A percentile compares a stretch with the other conserved stretches of the same genome.
Evolutionary conservation across 495 filamentous ascomycete species (phyloP).

Genomic region (Trypethelium eluteriae): DNA sequence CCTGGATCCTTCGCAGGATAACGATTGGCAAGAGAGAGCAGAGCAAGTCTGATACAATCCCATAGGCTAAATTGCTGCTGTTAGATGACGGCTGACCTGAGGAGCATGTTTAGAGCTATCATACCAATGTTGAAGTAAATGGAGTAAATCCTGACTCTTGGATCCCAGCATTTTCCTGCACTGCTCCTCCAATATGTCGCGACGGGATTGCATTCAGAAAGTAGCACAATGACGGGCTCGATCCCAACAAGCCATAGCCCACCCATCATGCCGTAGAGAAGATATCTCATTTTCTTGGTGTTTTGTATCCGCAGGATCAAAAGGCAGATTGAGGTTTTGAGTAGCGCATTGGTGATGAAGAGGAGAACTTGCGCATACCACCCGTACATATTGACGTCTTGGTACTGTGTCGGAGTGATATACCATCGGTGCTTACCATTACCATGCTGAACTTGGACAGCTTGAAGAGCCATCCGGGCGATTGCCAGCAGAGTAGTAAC

Average conservation of each 20-base stretch:
- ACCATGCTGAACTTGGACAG: slow-evolving; percentile 20
- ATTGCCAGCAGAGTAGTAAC: slow-evolving; percentile 15
- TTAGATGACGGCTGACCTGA: background rate
- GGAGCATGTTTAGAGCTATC: background rate
- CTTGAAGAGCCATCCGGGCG: slow-evolving; percentile 18
- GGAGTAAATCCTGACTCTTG: slow-evolving; percentile 26
- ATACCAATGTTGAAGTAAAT: slow-evolving; percentile 30
- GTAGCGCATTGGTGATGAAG: slow-evolving; percentile 25
- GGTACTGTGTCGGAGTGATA: slow-evolving; percentile 19
- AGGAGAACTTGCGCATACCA: slow-evolving; percentile 22
- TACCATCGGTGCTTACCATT: slow-evolving; percentile 29
- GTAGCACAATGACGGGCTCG: background rate
- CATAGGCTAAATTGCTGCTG: slow-evolving; percentile 22
- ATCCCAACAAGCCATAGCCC: slow-evolving; percentile 17
- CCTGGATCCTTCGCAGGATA: slow-evolving; percentile 27
- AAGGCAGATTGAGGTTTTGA: slow-evolving; percentile 30
- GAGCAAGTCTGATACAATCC: slow-evolving; percentile 29
- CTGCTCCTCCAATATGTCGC: slow-evolving; percentile 4
- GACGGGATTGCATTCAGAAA: slow-evolving; percentile 1
- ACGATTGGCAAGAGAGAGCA: slow-evolving; percentile 29
- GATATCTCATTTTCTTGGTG: slow-evolving; percentile 16
- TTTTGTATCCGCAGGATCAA: slow-evolving; percentile 19
- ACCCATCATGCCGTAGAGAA: slow-evolving; percentile 22
- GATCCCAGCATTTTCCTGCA: slow-evolving; percentile 20
- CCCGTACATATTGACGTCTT: slow-evolving; percentile 22